Base-by-base conservation (phyloP, 1,139 yeast species). In the Suhomyces wounanorum region DNA sequence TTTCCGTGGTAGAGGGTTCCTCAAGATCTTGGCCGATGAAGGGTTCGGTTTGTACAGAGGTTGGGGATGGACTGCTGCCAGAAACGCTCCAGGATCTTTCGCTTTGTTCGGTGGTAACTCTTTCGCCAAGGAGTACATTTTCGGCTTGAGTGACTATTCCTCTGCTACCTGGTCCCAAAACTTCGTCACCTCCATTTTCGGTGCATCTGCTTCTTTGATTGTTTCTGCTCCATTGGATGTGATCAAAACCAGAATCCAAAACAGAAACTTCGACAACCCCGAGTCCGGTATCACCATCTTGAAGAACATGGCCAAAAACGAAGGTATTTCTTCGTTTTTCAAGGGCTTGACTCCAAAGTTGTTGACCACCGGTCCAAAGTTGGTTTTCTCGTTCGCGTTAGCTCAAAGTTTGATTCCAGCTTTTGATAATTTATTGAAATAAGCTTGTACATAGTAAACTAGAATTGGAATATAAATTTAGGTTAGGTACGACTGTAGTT, bases 21-120 rank as follows among this genome's bases (percentile, higher is more conserved):
- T 91, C 57, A 87, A 83, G 72, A 90, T 94, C 63, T 68, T 94
- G 57, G 68, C 79, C 49, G 99, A 94, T 66, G 99, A 95, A 75
- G 99, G 99, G 21, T 81, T 90, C 55, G 91, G 94, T 37, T 79
- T 94, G 63, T 94, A 94, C 78, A 83, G 97, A 69, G 99, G 99
- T 59, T 92, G 98, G 96, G 98, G 98, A 52, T 94, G 99, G 99
- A 94, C 99, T 55, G 96, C 96, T 61, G 99, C 99, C 46, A 86
- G 99, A 82, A 94, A 94, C 68, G 98, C 98, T 3, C 99, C 99
- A 38, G 99, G 99, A 52, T 90, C 97, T 2, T 94, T 94, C 67
- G 97, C 98, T 13, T 79, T 94, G 58, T 94, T 94, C 62, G 99
- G 99, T 60, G 99, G 98, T 75, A 91, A 94, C 67, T 97, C 99